Conservation (phyloP, 257 asterid genomes). For the Solanum gandarillasii region DNA sequence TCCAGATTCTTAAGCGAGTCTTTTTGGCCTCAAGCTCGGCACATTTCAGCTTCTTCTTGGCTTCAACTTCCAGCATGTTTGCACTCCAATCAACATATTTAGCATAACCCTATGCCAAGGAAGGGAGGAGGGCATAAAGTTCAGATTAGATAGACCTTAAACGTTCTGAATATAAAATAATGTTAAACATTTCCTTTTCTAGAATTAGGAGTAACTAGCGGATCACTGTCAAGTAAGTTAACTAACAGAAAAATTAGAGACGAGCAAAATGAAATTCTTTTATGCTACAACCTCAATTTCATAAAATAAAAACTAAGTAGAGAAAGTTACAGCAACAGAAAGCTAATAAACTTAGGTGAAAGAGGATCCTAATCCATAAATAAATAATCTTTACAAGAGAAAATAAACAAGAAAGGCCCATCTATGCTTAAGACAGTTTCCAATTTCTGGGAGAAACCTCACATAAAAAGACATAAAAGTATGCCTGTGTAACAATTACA, state of each 20-base stretch:
- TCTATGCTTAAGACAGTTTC: background rate
- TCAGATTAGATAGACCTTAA: background rate
- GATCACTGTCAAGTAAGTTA: background rate
- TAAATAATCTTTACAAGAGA: background rate
- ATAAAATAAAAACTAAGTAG: background rate
- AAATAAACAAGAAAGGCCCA: background rate
- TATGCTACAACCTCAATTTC: background rate
- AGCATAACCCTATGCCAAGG: slow-evolving; percentile 63
- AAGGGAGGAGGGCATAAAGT: background rate
- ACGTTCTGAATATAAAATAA: background rate
- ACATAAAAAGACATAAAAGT: background rate
- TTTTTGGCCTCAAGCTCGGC: slow-evolving; percentile 90
- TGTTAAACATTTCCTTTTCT: background rate
- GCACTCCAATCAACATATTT: slow-evolving; percentile 96
- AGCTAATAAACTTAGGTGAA: background rate
- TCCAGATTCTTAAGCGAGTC: slow-evolving; percentile 63
- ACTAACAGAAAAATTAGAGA: background rate
- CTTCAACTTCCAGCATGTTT: slow-evolving; percentile 68
- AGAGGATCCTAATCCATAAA: background rate
- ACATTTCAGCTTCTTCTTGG: slow-evolving; percentile 51
- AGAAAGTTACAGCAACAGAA: background rate
- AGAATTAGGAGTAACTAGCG: background rate
- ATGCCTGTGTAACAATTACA: background rate
- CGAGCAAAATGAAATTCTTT: background rate
- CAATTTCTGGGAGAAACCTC: background rate